A percentile compares a stretch with the other conserved stretches of the same genome.
Conservation (phyloP, 805 yeast species). For the Grigorovia transvaalensis region DNA sequence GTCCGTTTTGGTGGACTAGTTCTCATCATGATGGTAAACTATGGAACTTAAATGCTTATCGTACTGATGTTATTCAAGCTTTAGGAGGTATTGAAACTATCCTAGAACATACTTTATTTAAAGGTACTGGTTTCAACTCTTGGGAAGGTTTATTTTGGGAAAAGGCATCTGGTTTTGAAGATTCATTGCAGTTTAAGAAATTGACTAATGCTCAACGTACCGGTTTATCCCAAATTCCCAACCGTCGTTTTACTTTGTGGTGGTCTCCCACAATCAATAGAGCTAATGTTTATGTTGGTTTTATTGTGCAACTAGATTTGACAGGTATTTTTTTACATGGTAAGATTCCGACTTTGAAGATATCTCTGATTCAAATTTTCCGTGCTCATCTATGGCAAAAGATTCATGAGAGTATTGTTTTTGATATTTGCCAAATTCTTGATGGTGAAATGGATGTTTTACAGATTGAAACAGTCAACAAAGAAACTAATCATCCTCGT, state of each 20-base stretch:
- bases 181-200: slow-evolving; percentile 86
- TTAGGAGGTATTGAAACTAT: slow-evolving; percentile 96
- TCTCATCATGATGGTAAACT: slow-evolving; percentile 89
- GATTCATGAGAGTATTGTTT: slow-evolving; percentile 90
- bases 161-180: slow-evolving; percentile 94
- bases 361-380: slow-evolving; percentile 89
- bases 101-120: slow-evolving; percentile 86
- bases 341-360: slow-evolving; percentile 92
- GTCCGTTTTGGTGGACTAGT: slow-evolving; percentile 96
- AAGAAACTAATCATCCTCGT: slow-evolving; percentile 91
- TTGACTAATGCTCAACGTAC: slow-evolving; percentile 96
- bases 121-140: slow-evolving; percentile 93
- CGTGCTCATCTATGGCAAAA: slow-evolving; percentile 99
- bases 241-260: slow-evolving; percentile 94
- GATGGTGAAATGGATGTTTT: slow-evolving; percentile 79
- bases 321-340: slow-evolving; percentile 97
- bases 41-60: slow-evolving; percentile 86
- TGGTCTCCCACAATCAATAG: slow-evolving; percentile 99
- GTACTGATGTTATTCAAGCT: slow-evolving; percentile 95
- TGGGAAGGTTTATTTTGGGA: slow-evolving; percentile 99
- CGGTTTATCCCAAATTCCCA: slow-evolving; percentile 95
- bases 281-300: slow-evolving; percentile 96
- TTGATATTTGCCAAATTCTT: slow-evolving; percentile 83
- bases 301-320: slow-evolving; percentile 86
- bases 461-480: slow-evolving; percentile 76